Base-by-base conservation (phyloP, 2,329 filamentous ascomycete genomes). In the Sporothrix euskadiensis region DNA sequence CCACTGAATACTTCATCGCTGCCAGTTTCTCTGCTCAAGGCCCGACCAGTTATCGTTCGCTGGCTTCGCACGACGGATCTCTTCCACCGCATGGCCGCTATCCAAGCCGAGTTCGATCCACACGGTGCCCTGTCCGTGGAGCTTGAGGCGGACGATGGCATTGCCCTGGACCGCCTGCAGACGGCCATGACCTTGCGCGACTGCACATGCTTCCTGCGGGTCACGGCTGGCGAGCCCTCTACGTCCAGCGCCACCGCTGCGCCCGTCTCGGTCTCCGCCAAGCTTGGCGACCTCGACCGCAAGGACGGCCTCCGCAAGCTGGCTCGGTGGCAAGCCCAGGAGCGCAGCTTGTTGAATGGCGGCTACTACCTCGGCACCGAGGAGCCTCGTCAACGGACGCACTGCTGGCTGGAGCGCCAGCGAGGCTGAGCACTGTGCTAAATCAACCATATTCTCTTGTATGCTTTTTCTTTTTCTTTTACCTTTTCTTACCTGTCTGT, bases 151-250 rank as follows among this genome's bases (percentile, higher is more conserved):
- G 32, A 44, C 35, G 44, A 44, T 41, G 56, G 32, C 47, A 19
- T 47, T 26, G 78, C 80, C 3, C 81, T 85, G 49, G 79, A 82
- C 12, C 83, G 86, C 39, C 89, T 92, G 74, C 86, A 88, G 14
- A 83, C 92, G 7, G 91, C 92, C 73, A 95, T 95, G 92, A 94
- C 93, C 3, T 80, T 96, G 76, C 85, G 93, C 69, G 93, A 96
- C 83, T 94, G 92, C 80, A 93, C 91, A 3, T 87, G 92, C 77
- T 94, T 91, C 78, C 83, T 93, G 56, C 88, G 88, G 78, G 86
- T 94, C 73, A 75, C 71, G 5, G 10, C 70, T 3, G 26, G 80
- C 1, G 80, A 89, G 4, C 84, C 87, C 74, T 84, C 88, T 49
- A 88, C 90, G 70, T 39, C 30, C 4, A 75, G 77, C 7, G 26